These are phyloP conservation scores for Monilinia fructicola DNA, from an alignment of 2,329 filamentous ascomycete genomes.

Conservation along the genomic window DNA sequence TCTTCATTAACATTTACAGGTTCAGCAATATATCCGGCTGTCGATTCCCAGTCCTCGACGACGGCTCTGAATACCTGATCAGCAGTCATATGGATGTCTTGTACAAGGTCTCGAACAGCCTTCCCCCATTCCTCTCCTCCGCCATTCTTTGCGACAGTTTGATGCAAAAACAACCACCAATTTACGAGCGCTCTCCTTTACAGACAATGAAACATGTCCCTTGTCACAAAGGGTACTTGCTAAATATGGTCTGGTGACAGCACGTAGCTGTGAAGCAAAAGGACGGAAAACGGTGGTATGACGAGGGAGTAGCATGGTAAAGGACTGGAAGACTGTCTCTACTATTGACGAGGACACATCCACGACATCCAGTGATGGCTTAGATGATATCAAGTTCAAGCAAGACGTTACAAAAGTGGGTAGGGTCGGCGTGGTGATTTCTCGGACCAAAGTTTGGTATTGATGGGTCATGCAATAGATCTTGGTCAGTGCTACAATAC, in stretches of 20 bases:
- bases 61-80: slow-evolving; percentile 78
- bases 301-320: slow-evolving; percentile 70
- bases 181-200: slow-evolving; percentile 59
- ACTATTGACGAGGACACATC: slow-evolving; percentile 52
- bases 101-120: slow-evolving; percentile 60
- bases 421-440: slow-evolving; percentile 53
- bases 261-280: slow-evolving; percentile 66
- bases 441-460: slow-evolving; percentile 78
- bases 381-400: slow-evolving; percentile 60
- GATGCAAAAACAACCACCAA: slow-evolving; percentile 70
- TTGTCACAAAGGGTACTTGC: slow-evolving; percentile 61
- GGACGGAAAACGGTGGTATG: slow-evolving; percentile 84
- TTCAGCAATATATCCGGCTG: slow-evolving; percentile 50
- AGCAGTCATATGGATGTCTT: slow-evolving; percentile 66
- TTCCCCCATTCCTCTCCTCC: slow-evolving; percentile 77
- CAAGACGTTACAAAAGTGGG: slow-evolving; percentile 45
- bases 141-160: slow-evolving; percentile 77
- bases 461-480: slow-evolving; percentile 82
- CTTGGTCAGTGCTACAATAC: slow-evolving; percentile 73
- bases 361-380: slow-evolving; percentile 41
- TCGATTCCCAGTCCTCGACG: slow-evolving; percentile 77
- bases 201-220: slow-evolving; percentile 49
- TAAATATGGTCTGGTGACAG: slow-evolving; percentile 59
- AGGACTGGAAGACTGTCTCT: slow-evolving; percentile 68
- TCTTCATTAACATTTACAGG: slow-evolving; percentile 48